Percentiles rank a stretch among this genome's conserved stretches.
phyloP scores from a whole-genome alignment of 1,284 basidiomycete species.

The Puccinia horiana region DNA sequence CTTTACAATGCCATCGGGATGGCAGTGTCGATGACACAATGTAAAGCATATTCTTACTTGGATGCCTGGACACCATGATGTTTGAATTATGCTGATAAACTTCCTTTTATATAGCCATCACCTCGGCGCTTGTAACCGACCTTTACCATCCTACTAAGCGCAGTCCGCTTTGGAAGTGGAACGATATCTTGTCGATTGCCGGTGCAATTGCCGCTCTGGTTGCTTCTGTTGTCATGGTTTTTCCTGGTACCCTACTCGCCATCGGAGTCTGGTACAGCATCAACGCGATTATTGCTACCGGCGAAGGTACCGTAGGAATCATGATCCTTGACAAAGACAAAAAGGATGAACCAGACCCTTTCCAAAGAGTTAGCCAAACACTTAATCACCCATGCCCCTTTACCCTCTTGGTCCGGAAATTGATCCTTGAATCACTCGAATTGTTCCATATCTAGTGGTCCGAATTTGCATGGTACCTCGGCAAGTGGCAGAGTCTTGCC shows the following conservation, averaged over 20 bases:
- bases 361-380: conserved; percentile 21
- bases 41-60: background rate
- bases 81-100: background rate
- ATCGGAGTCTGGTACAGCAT: conserved; percentile 38
- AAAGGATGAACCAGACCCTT: conserved; percentile 33
- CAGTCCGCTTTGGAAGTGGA: conserved; percentile 39
- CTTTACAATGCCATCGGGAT: conserved; percentile 31
- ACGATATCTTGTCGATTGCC: conserved; percentile 35
- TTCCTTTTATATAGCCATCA: conserved; percentile 19
- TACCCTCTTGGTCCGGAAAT: background rate
- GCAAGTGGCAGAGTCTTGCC: conserved; percentile 39
- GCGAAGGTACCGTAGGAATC: conserved; percentile 34
- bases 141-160: conserved; percentile 39
- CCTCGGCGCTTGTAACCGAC: conserved; percentile 29
- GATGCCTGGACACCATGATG: background rate
- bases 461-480: conserved; percentile 39
- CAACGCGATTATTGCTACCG: conserved; percentile 25
- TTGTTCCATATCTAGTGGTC: conserved; percentile 30
- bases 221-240: conserved; percentile 36
- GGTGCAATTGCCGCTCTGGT: conserved; percentile 32
- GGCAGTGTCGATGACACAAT: conserved; percentile 40
- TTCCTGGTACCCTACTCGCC: conserved; percentile 25
- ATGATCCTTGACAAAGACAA: conserved; percentile 20
- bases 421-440: background rate
- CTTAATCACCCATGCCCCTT: too few species aligned